phyloP scores from a whole-genome alignment of 495 filamentous ascomycete species.

The Cairneyella variabilis region DNA sequence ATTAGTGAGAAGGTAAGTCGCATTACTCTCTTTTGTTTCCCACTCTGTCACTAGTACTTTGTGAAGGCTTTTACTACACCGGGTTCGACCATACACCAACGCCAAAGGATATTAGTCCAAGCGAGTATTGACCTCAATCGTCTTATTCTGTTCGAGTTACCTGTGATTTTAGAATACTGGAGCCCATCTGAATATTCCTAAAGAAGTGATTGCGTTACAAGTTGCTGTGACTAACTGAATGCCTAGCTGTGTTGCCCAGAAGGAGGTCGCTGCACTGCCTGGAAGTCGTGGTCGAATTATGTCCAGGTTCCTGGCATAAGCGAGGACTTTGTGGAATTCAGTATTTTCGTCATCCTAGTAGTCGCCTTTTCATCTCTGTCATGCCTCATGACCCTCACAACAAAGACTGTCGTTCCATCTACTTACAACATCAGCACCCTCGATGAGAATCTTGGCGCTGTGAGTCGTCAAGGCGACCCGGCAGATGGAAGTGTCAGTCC shows the following conservation, averaged over 20 bases:
- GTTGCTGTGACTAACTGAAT: slow-evolving; percentile 21
- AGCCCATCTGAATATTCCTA: too few species aligned
- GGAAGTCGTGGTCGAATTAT: slow-evolving; percentile 73
- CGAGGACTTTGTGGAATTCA: slow-evolving; percentile 65
- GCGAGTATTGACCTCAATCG: too few species aligned
- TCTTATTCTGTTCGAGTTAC: not conserved
- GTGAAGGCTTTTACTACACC: not conserved
- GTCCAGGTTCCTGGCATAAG: slow-evolving; percentile 48
- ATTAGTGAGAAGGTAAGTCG: slow-evolving; percentile 56
- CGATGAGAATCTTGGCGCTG: slow-evolving; percentile 67
- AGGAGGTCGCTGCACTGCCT: slow-evolving; percentile 61
- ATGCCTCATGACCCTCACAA: slow-evolving; percentile 77
- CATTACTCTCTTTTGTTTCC: not conserved
- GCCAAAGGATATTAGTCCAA: too few species aligned
- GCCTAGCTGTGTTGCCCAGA: slow-evolving; percentile 66
- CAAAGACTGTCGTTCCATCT: slow-evolving; percentile 88
- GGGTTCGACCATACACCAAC: not conserved
- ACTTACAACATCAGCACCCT: slow-evolving; percentile 80
- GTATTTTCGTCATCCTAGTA: slow-evolving; percentile 65
- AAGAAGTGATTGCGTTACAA: too few species aligned
- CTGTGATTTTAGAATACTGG: not conserved
- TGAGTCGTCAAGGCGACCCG: slow-evolving; percentile 27
- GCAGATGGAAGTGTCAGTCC: slow-evolving; percentile 36
- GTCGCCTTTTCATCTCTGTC: slow-evolving; percentile 69
- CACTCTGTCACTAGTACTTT: not conserved